These are phyloP conservation scores for Pythium sukuiense DNA, from an alignment of 352 stramenopile genomes.

Conservation along the genomic window DNA sequence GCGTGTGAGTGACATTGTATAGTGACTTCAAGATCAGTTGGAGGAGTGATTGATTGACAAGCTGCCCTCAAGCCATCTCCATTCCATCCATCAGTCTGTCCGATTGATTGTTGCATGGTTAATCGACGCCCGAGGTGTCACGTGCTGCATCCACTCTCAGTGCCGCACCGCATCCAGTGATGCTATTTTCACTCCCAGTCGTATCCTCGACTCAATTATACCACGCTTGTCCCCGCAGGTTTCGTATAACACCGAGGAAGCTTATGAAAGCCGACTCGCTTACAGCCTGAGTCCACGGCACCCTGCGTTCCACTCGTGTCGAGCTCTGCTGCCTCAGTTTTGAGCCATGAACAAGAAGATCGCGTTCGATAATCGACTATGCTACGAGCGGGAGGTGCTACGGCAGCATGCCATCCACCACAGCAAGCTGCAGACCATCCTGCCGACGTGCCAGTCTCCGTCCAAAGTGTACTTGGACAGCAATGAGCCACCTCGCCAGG, in stretches of 20 bases:
- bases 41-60: background rate
- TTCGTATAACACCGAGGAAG: background rate
- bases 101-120: background rate
- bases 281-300: background rate
- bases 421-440: conserved; percentile 58
- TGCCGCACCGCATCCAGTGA: background rate
- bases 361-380: conserved; percentile 79
- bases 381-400: conserved; percentile 75
- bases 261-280: background rate
- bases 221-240: background rate
- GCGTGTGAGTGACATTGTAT: background rate
- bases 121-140: conserved; percentile 1
- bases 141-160: background rate
- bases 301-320: background rate
- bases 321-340: background rate
- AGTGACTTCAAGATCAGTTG: background rate
- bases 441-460: conserved; percentile 58
- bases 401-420: conserved; percentile 65
- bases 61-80: too few species aligned
- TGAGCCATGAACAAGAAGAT: conserved; percentile 70
- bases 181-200: background rate
- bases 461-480: conserved; percentile 66
- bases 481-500: conserved; percentile 40
- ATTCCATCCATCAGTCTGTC: background rate
- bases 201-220: background rate